Percentiles rank a stretch among this genome's conserved stretches.
These are phyloP conservation scores for Claviceps monticola DNA, from an alignment of 2,329 filamentous ascomycete species.

Conservation along the genomic window DNA sequence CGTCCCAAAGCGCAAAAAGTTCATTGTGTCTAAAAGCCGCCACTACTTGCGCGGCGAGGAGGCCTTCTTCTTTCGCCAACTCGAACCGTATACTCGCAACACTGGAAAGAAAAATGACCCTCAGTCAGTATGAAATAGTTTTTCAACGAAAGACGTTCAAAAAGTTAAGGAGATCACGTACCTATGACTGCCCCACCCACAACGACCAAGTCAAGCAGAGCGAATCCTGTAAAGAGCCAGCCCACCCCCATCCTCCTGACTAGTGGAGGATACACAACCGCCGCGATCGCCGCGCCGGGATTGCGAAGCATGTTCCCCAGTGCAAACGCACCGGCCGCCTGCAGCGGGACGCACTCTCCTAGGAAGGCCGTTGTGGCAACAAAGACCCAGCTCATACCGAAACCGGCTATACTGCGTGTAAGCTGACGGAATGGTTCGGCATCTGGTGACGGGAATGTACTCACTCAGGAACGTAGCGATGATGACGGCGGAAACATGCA, in stretches of 20 bases:
- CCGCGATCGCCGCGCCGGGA: slow-evolving; percentile 23
- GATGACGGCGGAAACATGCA: slow-evolving; percentile 17
- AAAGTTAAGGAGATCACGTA: slow-evolving; percentile 2
- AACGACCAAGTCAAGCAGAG: slow-evolving; percentile 16
- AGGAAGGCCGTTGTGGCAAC: slow-evolving; percentile 27
- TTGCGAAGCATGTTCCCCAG: slow-evolving; percentile 26
- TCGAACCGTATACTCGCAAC: background rate
- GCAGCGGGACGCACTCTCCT: slow-evolving; percentile 24
- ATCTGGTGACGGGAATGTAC: slow-evolving; percentile 1
- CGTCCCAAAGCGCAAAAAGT: too few relatives aligned
- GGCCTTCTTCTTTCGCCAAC: background rate
- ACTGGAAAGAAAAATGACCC: background rate
- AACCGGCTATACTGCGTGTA: slow-evolving; percentile 11
- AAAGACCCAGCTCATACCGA: slow-evolving; percentile 27
- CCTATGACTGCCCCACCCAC: slow-evolving; percentile 12
- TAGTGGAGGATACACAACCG: slow-evolving; percentile 20
- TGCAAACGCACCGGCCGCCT: slow-evolving; percentile 26
- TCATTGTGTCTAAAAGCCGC: background rate
- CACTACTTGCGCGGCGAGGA: background rate
- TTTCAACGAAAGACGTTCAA: background rate
- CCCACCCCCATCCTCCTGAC: slow-evolving; percentile 21
- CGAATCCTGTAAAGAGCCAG: slow-evolving; percentile 26
- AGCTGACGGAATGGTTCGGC: background rate
- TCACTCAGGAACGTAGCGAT: slow-evolving; percentile 17
- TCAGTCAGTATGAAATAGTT: too few relatives aligned